Evolutionary conservation across 208 protist species (phyloP).

Genomic region (Leishmania lainsoni): DNA sequence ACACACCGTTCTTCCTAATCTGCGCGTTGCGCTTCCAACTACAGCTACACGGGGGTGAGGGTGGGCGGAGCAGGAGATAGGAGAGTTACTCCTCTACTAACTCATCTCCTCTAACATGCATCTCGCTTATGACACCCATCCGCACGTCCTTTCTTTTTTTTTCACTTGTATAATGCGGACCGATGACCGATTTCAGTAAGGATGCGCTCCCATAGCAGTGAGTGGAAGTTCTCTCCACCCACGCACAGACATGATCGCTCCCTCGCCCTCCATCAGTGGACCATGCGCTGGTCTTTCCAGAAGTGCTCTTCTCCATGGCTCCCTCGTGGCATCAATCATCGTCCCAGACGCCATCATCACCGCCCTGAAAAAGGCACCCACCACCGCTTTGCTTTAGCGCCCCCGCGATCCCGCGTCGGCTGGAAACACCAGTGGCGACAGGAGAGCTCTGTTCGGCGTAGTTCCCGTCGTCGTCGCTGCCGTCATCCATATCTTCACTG

Average conservation of each 20-base stretch:
- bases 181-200: neutral
- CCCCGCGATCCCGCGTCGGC: neutral
- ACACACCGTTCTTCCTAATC: neutral
- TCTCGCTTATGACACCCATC: neutral
- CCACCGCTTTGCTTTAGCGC: constrained; percentile 13
- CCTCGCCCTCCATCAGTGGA: neutral
- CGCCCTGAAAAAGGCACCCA: constrained; percentile 44
- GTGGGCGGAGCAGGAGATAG: too few species aligned
- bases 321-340: constrained; percentile 18
- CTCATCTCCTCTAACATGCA: neutral
- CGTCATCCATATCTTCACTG: constrained; percentile 33
- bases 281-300: neutral
- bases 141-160: neutral
- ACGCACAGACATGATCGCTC: neutral
- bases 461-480: constrained; percentile 18
- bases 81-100: neutral
- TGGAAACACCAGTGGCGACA: constrained; percentile 1
- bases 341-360: constrained; percentile 58
- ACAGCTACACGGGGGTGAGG: neutral
- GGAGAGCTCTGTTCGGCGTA: constrained; percentile 5
- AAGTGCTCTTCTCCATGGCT: neutral
- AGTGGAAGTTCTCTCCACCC: neutral
- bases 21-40: neutral
- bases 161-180: neutral
- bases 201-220: neutral